A percentile compares a stretch with the other conserved stretches of the same genome.
These are phyloP conservation scores for Solioccasus polychromus DNA, from an alignment of 768 basidiomycete species.

Conservation along the genomic window DNA sequence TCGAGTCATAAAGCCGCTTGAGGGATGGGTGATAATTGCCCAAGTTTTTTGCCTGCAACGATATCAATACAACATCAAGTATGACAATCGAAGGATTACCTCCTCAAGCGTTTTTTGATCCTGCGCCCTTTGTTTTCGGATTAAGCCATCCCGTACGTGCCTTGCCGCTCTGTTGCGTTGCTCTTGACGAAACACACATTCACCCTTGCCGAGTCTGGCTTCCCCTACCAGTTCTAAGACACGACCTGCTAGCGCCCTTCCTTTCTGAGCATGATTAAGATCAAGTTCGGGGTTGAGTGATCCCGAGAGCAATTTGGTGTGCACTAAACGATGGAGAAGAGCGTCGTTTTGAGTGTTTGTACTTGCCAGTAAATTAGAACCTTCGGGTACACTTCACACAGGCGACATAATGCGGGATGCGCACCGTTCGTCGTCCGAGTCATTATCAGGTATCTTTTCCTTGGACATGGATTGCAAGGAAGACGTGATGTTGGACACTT, in stretches of 20 bases:
- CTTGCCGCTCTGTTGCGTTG: constrained; percentile 74
- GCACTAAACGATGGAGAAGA: constrained; percentile 72
- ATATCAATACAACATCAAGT: constrained; percentile 5
- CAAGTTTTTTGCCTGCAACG: constrained; percentile 67
- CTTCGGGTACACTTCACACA: not conserved
- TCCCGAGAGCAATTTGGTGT: constrained; percentile 76
- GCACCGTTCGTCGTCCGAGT: constrained; percentile 59
- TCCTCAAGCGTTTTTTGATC: constrained; percentile 59
- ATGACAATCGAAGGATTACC: constrained; percentile 38
- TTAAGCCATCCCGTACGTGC: constrained; percentile 67
- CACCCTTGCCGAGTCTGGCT: constrained; percentile 74
- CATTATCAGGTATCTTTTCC: constrained; percentile 28
- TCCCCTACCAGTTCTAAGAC: constrained; percentile 68
- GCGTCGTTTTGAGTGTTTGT: constrained; percentile 77
- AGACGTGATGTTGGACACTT: constrained; percentile 56
- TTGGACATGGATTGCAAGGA: constrained; percentile 20
- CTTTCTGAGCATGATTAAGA: constrained; percentile 62
- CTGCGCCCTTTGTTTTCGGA: constrained; percentile 57
- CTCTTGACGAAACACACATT: constrained; percentile 52
- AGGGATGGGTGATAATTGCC: constrained; percentile 83
- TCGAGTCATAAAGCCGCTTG: constrained; percentile 60
- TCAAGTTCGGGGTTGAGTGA: constrained; percentile 62
- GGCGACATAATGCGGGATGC: constrained; percentile 1
- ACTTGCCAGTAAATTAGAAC: constrained; percentile 35
- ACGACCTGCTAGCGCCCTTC: constrained; percentile 75